These are phyloP conservation scores for Zygosaccharomyces bisporus DNA, from an alignment of 805 yeast species.

Conservation along the genomic window DNA sequence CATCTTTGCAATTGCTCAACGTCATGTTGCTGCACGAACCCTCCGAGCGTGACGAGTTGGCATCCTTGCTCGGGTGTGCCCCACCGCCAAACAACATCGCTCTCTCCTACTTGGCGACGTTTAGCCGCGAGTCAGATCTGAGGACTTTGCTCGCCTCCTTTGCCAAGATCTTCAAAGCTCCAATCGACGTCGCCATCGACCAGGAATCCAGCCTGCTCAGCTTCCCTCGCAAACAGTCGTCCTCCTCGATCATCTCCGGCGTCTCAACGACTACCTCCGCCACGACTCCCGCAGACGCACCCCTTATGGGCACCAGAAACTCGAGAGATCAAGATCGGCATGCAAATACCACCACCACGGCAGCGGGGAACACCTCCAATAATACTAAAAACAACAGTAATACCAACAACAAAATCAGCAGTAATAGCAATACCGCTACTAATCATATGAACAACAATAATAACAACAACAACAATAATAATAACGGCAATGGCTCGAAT, in stretches of 20 bases:
- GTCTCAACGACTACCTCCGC: neutral
- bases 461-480: neutral
- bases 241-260: conserved; percentile 4
- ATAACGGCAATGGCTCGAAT: neutral
- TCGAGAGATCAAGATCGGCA: conserved; percentile 15
- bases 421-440: too few relatives aligned
- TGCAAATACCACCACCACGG: conserved; percentile 8
- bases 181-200: conserved; percentile 41
- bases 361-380: neutral
- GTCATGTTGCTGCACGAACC: conserved; percentile 37
- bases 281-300: neutral
- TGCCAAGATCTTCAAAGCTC: conserved; percentile 44
- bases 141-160: conserved; percentile 46
- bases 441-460: too few relatives aligned
- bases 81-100: conserved; percentile 60
- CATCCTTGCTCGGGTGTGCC: conserved; percentile 6
- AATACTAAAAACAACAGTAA: neutral
- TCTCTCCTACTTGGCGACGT: conserved; percentile 46
- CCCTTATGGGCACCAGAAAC: neutral
- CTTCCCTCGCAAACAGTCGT: conserved; percentile 13
- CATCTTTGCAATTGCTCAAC: conserved; percentile 59
- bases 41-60: conserved; percentile 1
- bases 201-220: conserved; percentile 39
- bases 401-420: neutral
- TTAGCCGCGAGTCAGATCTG: conserved; percentile 55